Conservation (phyloP, 257 asterid species). For the Eucommia ulmoides region DNA sequence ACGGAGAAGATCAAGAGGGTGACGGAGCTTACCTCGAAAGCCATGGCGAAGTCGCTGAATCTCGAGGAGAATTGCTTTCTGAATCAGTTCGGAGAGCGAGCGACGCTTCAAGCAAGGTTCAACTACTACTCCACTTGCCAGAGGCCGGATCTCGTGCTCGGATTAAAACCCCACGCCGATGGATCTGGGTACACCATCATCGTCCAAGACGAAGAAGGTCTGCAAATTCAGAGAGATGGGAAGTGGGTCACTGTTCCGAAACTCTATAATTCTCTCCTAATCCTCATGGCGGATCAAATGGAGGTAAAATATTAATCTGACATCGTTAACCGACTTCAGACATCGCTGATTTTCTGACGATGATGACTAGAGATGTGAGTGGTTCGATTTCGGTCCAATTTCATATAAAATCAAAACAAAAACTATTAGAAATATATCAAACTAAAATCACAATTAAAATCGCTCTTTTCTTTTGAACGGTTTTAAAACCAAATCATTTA, state of each 20-base stretch:
- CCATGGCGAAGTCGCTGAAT: conserved; percentile 36
- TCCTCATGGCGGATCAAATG: conserved; percentile 55
- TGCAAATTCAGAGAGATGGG: conserved; percentile 42
- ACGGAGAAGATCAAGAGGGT: conserved; percentile 12
- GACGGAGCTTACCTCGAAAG: conserved; percentile 19
- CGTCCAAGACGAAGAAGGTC: conserved; percentile 56
- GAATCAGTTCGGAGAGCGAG: conserved; percentile 31
- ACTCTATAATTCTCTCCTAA: conserved; percentile 34
- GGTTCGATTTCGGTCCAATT: background rate
- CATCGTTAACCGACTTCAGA: too few species aligned
- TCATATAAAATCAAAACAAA: too few species aligned
- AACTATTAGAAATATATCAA: too few species aligned
- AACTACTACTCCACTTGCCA: conserved; percentile 62
- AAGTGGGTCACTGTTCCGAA: conserved; percentile 47
- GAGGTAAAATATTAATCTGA: conserved; percentile 27
- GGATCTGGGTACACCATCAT: conserved; percentile 46
- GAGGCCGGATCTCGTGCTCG: conserved; percentile 49
- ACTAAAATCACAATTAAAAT: too few species aligned
- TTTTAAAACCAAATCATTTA: too few species aligned
- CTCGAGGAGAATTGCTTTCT: conserved; percentile 33
- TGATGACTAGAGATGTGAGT: background rate
- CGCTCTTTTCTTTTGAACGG: too few species aligned
- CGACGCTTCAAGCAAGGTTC: conserved; percentile 28
- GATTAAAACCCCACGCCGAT: conserved; percentile 63
- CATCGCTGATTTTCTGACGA: too few species aligned